Evolutionary conservation across 1,139 yeast species (phyloP), one percentile per base, ranked within the genome.

Genomic region (Taphrina deformans): DNA sequence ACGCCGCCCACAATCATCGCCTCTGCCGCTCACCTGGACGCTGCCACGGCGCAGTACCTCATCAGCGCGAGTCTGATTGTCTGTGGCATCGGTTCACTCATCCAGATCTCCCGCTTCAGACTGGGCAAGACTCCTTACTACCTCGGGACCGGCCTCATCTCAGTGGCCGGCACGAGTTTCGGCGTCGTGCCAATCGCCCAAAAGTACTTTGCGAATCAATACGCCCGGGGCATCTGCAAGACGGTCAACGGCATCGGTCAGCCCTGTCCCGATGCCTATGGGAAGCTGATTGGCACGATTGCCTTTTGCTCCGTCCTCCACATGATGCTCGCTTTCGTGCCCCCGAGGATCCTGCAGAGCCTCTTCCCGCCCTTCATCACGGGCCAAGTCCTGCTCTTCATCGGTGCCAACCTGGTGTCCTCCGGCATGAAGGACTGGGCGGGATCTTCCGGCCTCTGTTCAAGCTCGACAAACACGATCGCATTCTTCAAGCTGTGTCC

Each of bases 221-320:
- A 91, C 77, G 72, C 73, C 7, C 80, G 79, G 62, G 97, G 97
- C 0, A 77, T 76, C 63, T 91, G 97, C 76, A 83, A 78, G 24
- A 81, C 80, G 7, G 84, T 82, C 67, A 93, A 93, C 14, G 81
- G 81, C 12, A 84, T 83, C 2, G 72, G 75, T n/a, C 80, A 88
- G 65, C 83, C 96, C 1, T 91, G 97, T 76, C 95, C 95, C 2
- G 89, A 87, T 68, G 97, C 95, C 1, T 91, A 89, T 73, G 97
- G 97, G 68, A 85, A 85, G n/a, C 81, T 91, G 52, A 77, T 91
- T 69, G 97, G 88, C 50, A 87, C 96, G 18, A 86, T 90, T n/a
- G 80, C 84, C 62, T 82, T 85, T 18, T 88, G 96, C 76, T 87
- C 90, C 1, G 79, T 91, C 48, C 73, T 90, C 31, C 96, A 89